Percentiles rank a stretch among this genome's conserved stretches.
Evolutionary conservation across 2,329 filamentous ascomycete species (phyloP).

Genomic region (Zymoseptoria brevis): DNA sequence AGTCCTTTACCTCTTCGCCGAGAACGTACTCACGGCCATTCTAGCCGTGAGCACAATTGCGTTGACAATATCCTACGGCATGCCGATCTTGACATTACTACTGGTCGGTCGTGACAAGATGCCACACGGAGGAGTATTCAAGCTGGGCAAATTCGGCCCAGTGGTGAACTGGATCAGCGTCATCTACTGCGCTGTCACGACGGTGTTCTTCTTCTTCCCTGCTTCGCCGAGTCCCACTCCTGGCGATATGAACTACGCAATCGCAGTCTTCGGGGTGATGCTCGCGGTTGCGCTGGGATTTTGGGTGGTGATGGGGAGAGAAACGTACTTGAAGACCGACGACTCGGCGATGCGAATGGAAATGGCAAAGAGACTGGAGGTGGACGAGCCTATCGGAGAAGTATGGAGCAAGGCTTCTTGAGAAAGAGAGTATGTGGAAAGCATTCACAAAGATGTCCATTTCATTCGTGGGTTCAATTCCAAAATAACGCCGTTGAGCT

Average conservation of each 20-base stretch:
- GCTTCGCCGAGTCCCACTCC: conserved; percentile 37
- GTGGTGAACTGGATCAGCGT: conserved; percentile 38
- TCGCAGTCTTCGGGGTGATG: conserved; percentile 51
- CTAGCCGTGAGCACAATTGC: conserved; percentile 37
- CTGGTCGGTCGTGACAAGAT: conserved; percentile 46
- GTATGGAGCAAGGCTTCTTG: background rate
- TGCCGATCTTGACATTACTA: conserved; percentile 33
- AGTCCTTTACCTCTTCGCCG: conserved; percentile 36
- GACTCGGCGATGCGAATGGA: conserved; percentile 18
- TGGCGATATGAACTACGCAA: conserved; percentile 51
- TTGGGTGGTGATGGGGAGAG: conserved; percentile 44
- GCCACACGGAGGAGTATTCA: conserved; percentile 37
- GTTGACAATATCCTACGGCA: conserved; percentile 36
- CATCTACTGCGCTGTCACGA: conserved; percentile 46
- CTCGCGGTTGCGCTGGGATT: conserved; percentile 43
- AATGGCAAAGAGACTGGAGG: conserved; percentile 12
- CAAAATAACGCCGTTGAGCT: background rate
- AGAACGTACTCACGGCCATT: conserved; percentile 38
- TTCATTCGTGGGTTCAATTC: background rate
- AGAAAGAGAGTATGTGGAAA: background rate
- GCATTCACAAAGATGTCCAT: background rate
- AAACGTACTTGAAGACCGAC: conserved; percentile 27
- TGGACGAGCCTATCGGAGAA: background rate
- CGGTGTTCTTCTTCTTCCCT: conserved; percentile 51
- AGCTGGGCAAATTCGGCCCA: conserved; percentile 34